Base-by-base conservation (phyloP, 2,329 filamentous ascomycete species). In the Magnaporthiopsis rhizophila region DNA sequence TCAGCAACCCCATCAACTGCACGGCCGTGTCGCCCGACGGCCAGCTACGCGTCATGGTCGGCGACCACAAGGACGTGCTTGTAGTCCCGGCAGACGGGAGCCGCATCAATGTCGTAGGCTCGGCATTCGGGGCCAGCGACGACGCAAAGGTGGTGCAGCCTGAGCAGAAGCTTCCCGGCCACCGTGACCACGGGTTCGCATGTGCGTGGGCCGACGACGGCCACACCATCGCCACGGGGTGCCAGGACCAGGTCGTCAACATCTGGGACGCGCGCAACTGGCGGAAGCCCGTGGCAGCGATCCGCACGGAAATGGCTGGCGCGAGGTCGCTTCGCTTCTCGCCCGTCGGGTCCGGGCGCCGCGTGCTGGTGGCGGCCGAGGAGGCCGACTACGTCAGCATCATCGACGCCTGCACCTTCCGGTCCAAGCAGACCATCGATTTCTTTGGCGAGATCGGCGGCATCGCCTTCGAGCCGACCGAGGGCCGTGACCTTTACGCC, bases 161-260 rank as follows among this genome's bases (percentile, higher is more conserved):
- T 83, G 67, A 62, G 12, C 80, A 88, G 68, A 75, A 77, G 32
- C 81, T 93, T 1, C 74, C 78, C 4, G 87, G 88, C 2, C 89
- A 92, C 71, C 79, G 79, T 18, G 89, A 92, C 71, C 89, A 83
- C 68, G 89, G 86, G 2, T 94, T 93, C 70, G 86, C 90, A 1
- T 92, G 89, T 70, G 90, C 89, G 68, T 94, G 90, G 90, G 88
- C 89, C 24, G 86, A 89, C 63, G 88, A 93, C 71, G 90, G 89
- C 38, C 86, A 87, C 77, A 88, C 87, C 15, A 82, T 93, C 26
- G 90, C 90, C 15, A 93, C 90, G 0, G 90, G 87, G 28, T 89
- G 88, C 66, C 90, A 94, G 74, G 90, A 94, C 73, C 88, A 83
- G 72, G 83, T 81, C 34, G 81, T 93, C 68, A 86, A 87, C 67